phyloP scores from a whole-genome alignment of 2,329 filamentous ascomycete species.

The Cordyceps cicadae region DNA sequence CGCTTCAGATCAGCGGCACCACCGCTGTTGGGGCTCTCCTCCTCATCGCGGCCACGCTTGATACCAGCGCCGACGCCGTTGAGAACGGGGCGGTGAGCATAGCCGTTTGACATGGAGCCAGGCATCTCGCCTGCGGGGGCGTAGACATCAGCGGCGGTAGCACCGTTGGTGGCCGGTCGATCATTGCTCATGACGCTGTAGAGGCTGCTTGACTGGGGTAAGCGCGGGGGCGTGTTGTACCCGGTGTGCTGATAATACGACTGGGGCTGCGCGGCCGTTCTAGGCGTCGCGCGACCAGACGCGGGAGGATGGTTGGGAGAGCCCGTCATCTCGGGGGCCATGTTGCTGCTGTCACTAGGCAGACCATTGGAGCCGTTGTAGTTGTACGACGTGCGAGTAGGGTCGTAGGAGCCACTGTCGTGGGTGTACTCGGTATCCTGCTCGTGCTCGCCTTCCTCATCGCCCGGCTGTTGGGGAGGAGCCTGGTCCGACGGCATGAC shows the following conservation, averaged over 20 bases:
- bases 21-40: slow-evolving; percentile 47
- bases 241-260: slow-evolving; percentile 64
- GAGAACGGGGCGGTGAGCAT: slow-evolving; percentile 54
- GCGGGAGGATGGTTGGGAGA: slow-evolving; percentile 72
- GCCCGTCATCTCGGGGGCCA: slow-evolving; percentile 74
- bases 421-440: slow-evolving; percentile 82
- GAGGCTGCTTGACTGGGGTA: slow-evolving; percentile 64
- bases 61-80: slow-evolving; percentile 49
- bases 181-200: slow-evolving; percentile 87
- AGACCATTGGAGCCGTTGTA: slow-evolving; percentile 64
- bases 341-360: slow-evolving; percentile 61
- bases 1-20: slow-evolving; percentile 61
- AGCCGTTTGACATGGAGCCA: slow-evolving; percentile 50
- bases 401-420: slow-evolving; percentile 65
- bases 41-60: slow-evolving; percentile 48
- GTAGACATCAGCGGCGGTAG: slow-evolving; percentile 60
- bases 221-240: slow-evolving; percentile 72
- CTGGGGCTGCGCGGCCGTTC: slow-evolving; percentile 64
- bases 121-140: slow-evolving; percentile 54
- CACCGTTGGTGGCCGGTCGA: slow-evolving; percentile 58
- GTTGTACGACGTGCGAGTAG: slow-evolving; percentile 65
- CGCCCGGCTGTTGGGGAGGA: slow-evolving; percentile 46
- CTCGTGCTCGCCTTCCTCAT: slow-evolving; percentile 65
- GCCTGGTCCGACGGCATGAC: slow-evolving; percentile 48
- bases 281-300: slow-evolving; percentile 77